Conservation (phyloP, 2,329 filamentous ascomycete genomes). For the Penicillium sp. region DNA sequence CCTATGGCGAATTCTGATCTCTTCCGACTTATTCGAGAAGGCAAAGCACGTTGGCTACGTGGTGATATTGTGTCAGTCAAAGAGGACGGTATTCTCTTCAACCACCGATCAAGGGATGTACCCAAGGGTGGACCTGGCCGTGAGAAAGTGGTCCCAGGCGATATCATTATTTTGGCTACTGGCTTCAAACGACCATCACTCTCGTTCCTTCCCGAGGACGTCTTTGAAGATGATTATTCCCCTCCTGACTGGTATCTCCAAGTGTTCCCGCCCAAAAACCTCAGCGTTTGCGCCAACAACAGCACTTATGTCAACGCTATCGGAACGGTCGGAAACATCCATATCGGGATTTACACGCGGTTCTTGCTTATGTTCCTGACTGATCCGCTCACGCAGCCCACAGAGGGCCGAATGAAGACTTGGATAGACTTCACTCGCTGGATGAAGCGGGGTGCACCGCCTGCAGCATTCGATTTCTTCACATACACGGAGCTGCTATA, state of each 20-base stretch:
- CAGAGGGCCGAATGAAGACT: conserved; percentile 1
- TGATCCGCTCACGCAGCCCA: neutral
- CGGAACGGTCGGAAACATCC: neutral
- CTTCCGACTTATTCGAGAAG: neutral
- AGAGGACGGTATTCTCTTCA: neutral
- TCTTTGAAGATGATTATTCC: neutral
- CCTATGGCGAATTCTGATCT: neutral
- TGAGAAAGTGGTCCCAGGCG: neutral
- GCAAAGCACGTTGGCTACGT: neutral
- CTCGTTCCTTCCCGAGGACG: neutral
- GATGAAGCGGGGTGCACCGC: conserved; percentile 2
- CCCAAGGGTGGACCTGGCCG: neutral
- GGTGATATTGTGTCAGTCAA: neutral
- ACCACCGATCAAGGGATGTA: neutral
- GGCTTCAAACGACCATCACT: neutral
- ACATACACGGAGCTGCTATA: neutral
- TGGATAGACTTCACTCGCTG: conserved; percentile 2
- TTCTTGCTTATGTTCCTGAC: neutral
- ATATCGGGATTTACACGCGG: neutral
- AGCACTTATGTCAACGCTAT: neutral
- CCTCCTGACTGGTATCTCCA: neutral
- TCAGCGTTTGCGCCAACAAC: neutral
- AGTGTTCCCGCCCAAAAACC: neutral
- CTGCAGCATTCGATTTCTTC: neutral
- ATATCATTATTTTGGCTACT: neutral